These are phyloP conservation scores for Citrus unshiu DNA, from an alignment of 345 rosid genomes.

Conservation along the genomic window DNA sequence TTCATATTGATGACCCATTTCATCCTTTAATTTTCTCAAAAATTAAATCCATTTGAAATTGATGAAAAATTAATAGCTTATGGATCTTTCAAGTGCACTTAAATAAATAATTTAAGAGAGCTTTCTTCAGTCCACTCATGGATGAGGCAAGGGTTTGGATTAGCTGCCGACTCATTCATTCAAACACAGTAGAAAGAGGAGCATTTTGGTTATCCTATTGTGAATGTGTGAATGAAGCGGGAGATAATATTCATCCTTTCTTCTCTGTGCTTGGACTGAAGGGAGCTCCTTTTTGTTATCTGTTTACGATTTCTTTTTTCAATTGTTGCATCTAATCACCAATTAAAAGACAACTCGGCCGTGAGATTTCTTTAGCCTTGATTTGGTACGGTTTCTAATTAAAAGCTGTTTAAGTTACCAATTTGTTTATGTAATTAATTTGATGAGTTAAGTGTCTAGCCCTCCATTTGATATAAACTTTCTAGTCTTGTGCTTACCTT, in stretches of 20 bases:
- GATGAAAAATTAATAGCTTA: neutral
- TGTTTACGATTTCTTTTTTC: neutral
- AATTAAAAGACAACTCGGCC: neutral
- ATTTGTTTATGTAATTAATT: no score
- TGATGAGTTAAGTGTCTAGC: neutral
- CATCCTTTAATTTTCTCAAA: neutral
- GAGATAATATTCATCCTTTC: slow-evolving; percentile 55
- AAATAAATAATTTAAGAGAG: slow-evolving; percentile 27
- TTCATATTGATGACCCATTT: neutral
- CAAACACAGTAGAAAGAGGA: slow-evolving; percentile 30
- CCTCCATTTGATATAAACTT: neutral
- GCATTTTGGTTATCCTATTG: slow-evolving; percentile 23
- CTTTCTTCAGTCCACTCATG: slow-evolving; percentile 51
- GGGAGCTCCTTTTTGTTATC: slow-evolving; percentile 41
- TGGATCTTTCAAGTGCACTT: neutral
- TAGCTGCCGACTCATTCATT: slow-evolving; percentile 56
- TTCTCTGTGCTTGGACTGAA: slow-evolving; percentile 51
- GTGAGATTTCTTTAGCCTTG: no score
- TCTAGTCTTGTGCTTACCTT: neutral
- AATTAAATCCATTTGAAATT: neutral
- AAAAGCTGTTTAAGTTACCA: no score
- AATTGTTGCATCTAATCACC: neutral
- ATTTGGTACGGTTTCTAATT: no score
- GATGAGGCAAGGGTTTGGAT: slow-evolving; percentile 31
- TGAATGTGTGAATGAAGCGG: slow-evolving; percentile 98